Evolutionary conservation across 352 stramenopile species (phyloP).

Genomic region (Globisporangium uncinulatum): DNA sequence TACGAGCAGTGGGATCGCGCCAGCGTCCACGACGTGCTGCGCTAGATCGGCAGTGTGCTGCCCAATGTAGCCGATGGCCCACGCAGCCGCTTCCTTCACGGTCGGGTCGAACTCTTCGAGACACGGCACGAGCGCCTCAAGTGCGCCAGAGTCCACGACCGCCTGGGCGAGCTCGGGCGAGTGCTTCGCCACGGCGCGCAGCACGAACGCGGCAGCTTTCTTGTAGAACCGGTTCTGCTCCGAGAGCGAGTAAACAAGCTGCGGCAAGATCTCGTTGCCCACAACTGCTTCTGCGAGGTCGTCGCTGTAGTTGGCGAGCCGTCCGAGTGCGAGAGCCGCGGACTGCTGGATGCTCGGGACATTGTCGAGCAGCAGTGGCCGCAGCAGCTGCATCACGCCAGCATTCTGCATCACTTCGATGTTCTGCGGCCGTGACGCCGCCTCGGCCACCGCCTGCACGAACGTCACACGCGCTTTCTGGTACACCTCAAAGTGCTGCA

Average conservation of each 20-base stretch:
- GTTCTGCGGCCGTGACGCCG: constrained; percentile 92
- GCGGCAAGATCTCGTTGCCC: constrained; percentile 94
- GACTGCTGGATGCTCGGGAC: constrained; percentile 95
- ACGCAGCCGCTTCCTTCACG: constrained; percentile 93
- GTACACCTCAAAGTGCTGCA: constrained; percentile 95
- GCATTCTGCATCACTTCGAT: constrained; percentile 97
- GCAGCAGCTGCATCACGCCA: constrained; percentile 93
- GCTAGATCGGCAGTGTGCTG: constrained; percentile 92
- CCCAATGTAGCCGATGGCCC: constrained; percentile 95
- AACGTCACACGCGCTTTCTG: constrained; percentile 94
- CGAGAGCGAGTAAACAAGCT: constrained; percentile 94
- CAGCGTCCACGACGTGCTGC: constrained; percentile 92
- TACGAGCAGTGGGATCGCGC: constrained; percentile 90
- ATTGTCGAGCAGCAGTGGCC: constrained; percentile 92
- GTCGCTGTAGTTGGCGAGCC: constrained; percentile 94
- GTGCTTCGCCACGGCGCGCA: constrained; percentile 93
- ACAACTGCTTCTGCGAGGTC: constrained; percentile 93
- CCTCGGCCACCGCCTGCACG: constrained; percentile 92
- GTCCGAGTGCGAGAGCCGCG: constrained; percentile 88
- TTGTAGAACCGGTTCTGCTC: constrained; percentile 96
- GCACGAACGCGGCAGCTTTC: constrained; percentile 92
- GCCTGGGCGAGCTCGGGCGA: constrained; percentile 92
- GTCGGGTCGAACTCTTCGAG: constrained; percentile 95
- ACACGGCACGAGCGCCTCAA: constrained; percentile 91
- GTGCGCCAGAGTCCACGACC: constrained; percentile 89